These are phyloP conservation scores for Pseudocercospora eumusae DNA, from an alignment of 2,329 filamentous ascomycete species.

Conservation along the genomic window DNA sequence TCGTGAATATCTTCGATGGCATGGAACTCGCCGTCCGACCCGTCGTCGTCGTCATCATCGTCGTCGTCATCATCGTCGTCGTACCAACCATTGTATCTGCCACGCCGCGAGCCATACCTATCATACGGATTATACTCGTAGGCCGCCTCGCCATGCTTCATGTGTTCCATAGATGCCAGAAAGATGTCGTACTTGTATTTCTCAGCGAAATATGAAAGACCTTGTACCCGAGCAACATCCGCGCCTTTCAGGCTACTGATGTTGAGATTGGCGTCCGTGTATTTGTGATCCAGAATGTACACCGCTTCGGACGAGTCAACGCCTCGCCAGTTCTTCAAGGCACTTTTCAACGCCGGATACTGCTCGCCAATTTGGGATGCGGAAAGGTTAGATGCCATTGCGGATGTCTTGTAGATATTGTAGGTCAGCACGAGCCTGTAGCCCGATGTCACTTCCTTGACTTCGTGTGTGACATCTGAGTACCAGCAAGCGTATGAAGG, in stretches of 20 bases:
- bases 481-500: conserved; percentile 43
- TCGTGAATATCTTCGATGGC: conserved; percentile 22
- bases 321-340: conserved; percentile 2
- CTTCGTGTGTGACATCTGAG: conserved; percentile 56
- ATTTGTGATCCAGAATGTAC: conserved; percentile 36
- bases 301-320: conserved; percentile 12
- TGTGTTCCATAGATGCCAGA: conserved; percentile 21
- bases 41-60: conserved; percentile 16
- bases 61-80: conserved; percentile 16
- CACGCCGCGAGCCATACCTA: background rate
- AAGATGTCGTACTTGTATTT: conserved; percentile 25
- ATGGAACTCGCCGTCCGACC: conserved; percentile 1
- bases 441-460: conserved; percentile 51
- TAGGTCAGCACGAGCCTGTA: conserved; percentile 57
- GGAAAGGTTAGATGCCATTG: conserved; percentile 40
- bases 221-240: conserved; percentile 20
- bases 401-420: conserved; percentile 31
- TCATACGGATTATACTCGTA: background rate
- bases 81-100: background rate
- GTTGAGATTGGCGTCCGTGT: conserved; percentile 32
- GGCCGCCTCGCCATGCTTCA: background rate
- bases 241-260: conserved; percentile 31
- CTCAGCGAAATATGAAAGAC: conserved; percentile 20
- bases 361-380: background rate
- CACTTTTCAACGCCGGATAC: background rate